Evolutionary conservation across 495 filamentous ascomycete genomes (phyloP).

Genomic region (Letharia columbiana): DNA sequence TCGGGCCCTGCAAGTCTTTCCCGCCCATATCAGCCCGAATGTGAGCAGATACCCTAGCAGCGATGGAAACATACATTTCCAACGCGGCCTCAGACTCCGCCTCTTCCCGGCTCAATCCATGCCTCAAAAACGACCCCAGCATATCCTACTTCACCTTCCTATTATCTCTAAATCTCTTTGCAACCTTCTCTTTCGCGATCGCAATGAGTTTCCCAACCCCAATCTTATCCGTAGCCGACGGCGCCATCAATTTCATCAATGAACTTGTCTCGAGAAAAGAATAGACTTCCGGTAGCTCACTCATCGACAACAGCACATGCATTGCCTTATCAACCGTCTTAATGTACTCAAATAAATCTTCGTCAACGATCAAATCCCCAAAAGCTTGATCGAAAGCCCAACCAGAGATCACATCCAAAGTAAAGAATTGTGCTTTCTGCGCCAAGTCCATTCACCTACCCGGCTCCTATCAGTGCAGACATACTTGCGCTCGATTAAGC

Average conservation of each 20-base stretch:
- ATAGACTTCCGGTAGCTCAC: conserved; percentile 8
- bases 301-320: not conserved
- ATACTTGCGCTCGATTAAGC: conserved; percentile 32
- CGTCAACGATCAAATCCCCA: conserved; percentile 30
- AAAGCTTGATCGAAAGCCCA: conserved; percentile 43
- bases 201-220: conserved; percentile 24
- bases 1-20: conserved; percentile 51
- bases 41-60: not conserved
- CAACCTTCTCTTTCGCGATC: conserved; percentile 30
- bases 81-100: conserved; percentile 35
- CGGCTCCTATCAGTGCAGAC: conserved; percentile 25
- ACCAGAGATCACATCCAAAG: conserved; percentile 42
- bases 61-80: conserved; percentile 29
- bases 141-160: conserved; percentile 33
- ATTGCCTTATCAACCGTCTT: not conserved
- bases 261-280: conserved; percentile 16
- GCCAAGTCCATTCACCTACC: conserved; percentile 35
- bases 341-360: not conserved
- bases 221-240: conserved; percentile 25
- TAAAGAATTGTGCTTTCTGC: conserved; percentile 38
- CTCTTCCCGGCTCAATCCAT: conserved; percentile 33
- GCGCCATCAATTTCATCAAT: conserved; percentile 29
- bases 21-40: not conserved
- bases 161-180: conserved; percentile 28
- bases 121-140: conserved; percentile 39